Evolutionary conservation across 2,329 filamentous ascomycete species (phyloP).

Genomic region (Fusarium globosum): DNA sequence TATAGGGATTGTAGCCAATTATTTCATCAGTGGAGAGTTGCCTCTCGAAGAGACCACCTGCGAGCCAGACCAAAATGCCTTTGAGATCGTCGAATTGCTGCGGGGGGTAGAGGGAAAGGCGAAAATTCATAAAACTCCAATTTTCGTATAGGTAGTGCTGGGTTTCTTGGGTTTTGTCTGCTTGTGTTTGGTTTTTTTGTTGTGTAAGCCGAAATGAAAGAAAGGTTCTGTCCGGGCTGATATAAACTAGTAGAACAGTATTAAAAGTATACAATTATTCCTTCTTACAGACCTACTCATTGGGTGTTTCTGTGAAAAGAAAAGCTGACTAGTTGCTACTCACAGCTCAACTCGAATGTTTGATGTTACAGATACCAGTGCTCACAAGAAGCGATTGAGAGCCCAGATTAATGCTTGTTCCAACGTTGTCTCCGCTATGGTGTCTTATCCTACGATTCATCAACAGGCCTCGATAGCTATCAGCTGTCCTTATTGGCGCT

Average conservation of each 20-base stretch:
- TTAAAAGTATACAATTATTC: neutral
- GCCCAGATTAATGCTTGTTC: neutral
- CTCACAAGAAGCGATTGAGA: neutral
- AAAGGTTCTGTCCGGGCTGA: neutral
- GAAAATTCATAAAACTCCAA: neutral
- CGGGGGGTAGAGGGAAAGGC: too few relatives aligned
- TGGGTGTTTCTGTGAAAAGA: neutral
- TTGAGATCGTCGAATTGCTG: neutral
- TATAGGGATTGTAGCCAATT: neutral
- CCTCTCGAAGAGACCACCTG: fast-evolving
- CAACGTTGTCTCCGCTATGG: neutral
- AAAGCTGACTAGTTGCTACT: neutral
- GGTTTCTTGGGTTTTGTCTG: neutral
- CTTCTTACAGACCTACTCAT: neutral
- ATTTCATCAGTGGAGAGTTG: neutral
- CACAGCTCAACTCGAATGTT: neutral
- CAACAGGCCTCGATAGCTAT: neutral
- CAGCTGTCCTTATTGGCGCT: neutral
- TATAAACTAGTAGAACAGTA: neutral
- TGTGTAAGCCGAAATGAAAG: neutral
- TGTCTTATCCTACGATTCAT: neutral
- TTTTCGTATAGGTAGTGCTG: neutral
- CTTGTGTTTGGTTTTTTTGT: neutral
- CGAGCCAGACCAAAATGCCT: fast-evolving
- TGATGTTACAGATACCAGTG: neutral